phyloP scores from a whole-genome alignment of 805 yeast species.

The Clavispora asparagi region DNA sequence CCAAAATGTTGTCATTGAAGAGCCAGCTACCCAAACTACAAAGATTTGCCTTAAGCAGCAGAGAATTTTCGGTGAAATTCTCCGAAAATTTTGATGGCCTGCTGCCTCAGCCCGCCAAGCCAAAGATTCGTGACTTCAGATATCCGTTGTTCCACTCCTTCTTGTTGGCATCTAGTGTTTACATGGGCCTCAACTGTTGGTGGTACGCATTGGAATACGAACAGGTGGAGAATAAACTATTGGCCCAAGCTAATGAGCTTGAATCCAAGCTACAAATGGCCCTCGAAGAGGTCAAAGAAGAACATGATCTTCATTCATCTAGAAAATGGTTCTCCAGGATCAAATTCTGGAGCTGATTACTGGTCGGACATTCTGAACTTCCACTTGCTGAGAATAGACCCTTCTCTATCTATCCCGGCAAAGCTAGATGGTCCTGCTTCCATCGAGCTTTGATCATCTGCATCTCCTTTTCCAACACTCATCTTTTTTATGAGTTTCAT shows the following conservation, averaged over 20 bases:
- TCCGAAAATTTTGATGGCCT: constrained; percentile 14
- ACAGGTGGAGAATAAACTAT: constrained; percentile 11
- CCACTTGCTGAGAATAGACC: constrained; percentile 20
- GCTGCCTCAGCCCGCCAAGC: constrained; percentile 17
- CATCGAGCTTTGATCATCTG: background rate
- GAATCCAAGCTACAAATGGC: constrained; percentile 10
- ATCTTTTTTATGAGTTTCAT: constrained; percentile 53
- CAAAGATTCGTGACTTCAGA: constrained; percentile 31
- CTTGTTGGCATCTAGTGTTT: constrained; percentile 35
- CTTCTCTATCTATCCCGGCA: constrained; percentile 12
- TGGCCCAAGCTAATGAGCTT: constrained; percentile 12
- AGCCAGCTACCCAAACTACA: background rate
- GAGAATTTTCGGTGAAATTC: constrained; percentile 8
- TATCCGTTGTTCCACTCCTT: constrained; percentile 35
- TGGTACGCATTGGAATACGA: constrained; percentile 30
- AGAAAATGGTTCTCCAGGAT: constrained; percentile 11
- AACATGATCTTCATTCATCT: constrained; percentile 3
- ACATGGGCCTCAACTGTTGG: constrained; percentile 29
- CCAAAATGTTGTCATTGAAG: background rate
- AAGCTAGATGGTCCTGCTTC: background rate
- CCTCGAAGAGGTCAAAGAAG: constrained; percentile 10
- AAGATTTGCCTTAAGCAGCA: too few relatives aligned
- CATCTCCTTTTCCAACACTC: constrained; percentile 11
- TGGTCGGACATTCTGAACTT: constrained; percentile 17
- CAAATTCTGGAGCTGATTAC: constrained; percentile 14